Conservation (phyloP, 2,329 filamentous ascomycete species). For the Epicoccum sorghinum region DNA sequence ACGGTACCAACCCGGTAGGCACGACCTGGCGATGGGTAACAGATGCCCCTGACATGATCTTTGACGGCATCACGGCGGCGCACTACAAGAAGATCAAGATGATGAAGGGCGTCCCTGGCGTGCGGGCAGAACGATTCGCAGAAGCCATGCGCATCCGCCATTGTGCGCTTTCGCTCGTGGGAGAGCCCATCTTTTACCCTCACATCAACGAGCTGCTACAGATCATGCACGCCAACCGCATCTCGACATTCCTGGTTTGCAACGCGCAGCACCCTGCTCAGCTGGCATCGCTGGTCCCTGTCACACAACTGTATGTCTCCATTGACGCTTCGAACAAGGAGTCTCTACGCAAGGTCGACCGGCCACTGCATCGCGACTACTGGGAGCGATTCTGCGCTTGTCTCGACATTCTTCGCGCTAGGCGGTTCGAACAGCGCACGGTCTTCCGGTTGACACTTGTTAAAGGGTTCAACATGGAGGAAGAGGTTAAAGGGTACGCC, state of each 20-base stretch:
- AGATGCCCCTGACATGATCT: constrained; percentile 87
- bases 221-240: constrained; percentile 83
- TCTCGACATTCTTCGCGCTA: constrained; percentile 84
- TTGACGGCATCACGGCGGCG: constrained; percentile 84
- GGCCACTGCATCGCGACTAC: constrained; percentile 92
- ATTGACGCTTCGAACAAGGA: constrained; percentile 94
- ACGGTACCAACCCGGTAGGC: constrained; percentile 95
- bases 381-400: constrained; percentile 96
- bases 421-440: constrained; percentile 84
- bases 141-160: constrained; percentile 94
- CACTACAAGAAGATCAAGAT: constrained; percentile 99
- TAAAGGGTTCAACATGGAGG: constrained; percentile 97
- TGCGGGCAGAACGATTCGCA: constrained; percentile 86
- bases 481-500: constrained; percentile 89
- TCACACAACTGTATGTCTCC: constrained; percentile 94
- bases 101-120: constrained; percentile 90
- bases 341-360: constrained; percentile 83
- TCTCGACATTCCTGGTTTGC: constrained; percentile 94
- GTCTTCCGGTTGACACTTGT: constrained; percentile 95
- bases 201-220: constrained; percentile 91
- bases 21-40: constrained; percentile 98
- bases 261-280: constrained; percentile 97
- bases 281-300: constrained; percentile 77
- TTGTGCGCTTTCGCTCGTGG: constrained; percentile 89
- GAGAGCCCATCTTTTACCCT: constrained; percentile 98